phyloP scores from a whole-genome alignment of 1,284 basidiomycete genomes.

The Puccinia coronata region DNA sequence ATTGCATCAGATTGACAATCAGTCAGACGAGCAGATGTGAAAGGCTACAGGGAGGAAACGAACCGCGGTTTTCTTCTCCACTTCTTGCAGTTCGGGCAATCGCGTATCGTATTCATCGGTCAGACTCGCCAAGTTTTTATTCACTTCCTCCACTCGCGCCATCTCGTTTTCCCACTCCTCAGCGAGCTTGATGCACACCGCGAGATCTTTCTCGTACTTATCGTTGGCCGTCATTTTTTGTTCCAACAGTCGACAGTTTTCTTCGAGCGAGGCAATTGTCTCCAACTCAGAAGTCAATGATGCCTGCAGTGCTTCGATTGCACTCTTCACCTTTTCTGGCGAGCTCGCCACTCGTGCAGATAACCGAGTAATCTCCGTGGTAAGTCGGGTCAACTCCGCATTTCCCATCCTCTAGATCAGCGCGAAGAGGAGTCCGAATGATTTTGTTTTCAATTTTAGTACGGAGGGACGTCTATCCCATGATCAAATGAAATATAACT shows the following conservation, averaged over 20 bases:
- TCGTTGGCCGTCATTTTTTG: slow-evolving; percentile 15
- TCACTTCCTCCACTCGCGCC: slow-evolving; percentile 50
- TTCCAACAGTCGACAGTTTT: slow-evolving; percentile 35
- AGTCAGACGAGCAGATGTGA: not conserved
- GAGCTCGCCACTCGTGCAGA: slow-evolving; percentile 31
- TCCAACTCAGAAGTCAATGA: slow-evolving; percentile 20
- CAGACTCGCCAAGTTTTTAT: slow-evolving; percentile 49
- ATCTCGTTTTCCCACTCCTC: slow-evolving; percentile 54
- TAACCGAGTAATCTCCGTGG: slow-evolving; percentile 34
- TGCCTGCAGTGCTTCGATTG: slow-evolving; percentile 30
- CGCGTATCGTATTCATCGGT: slow-evolving; percentile 51
- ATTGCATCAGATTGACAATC: not conserved
- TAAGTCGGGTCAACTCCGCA: slow-evolving; percentile 6
- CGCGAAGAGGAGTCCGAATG: too few species aligned
- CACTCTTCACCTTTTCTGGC: slow-evolving; percentile 36
- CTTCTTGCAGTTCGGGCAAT: slow-evolving; percentile 51
- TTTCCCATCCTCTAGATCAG: not conserved
- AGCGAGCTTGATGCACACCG: slow-evolving; percentile 52
- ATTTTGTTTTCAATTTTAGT: not conserved
- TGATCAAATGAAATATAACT: not conserved
- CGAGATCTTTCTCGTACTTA: slow-evolving; percentile 50
- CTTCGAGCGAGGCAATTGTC: slow-evolving; percentile 20
- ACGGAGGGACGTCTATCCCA: not conserved
- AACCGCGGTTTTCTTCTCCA: slow-evolving; percentile 50
- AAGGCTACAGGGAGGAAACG: not conserved